Base-by-base conservation (phyloP, 306 rosid species). In the Citrullus amarus region DNA sequence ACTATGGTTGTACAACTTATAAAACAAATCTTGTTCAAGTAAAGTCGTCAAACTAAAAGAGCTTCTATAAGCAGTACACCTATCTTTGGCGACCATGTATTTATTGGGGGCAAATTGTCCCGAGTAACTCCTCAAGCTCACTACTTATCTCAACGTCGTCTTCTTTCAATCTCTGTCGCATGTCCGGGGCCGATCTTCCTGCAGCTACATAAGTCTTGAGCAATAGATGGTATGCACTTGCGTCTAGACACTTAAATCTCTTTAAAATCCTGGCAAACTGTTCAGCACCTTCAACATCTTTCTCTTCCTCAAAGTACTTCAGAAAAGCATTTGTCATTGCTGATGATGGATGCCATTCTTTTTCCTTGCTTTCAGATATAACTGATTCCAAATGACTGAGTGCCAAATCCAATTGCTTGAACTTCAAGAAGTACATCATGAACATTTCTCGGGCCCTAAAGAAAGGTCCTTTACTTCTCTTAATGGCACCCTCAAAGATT, bases 261-360 rank as follows among this genome's bases (percentile, higher is more conserved):
- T 87, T 87, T 66, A 92, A 66, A 91, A 91, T 86, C 84, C 82
- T 84, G 71, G 82, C 56, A 60, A 95, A 86, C 72, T 86, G 84
- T 62, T 88, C 93, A 15, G 91, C 90, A 13, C 84, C 85, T 58
- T 86, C 86, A 62, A 88, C 86, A 65, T 86, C 88, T 38, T 85
- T 92, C 84, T 82, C 81, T 69, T 88, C 84, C 82, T 85, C 89
- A 80, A 88, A 92, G 86, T 86, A 91, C 82, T 82, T 86, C 0
- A 92, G 79, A 82, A 95, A 88, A 44, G 90, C 88, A 72, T 63
- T 63, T 53, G 67, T 77, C 34, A 86, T 82, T 78, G 69, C 70
- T 10, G 82, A 82, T 20, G 86, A 62, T 70, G 88, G 96, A 53
- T 44, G 83, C 91, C 93, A 86, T 62, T 82, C 83, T 12, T 57